Evolutionary conservation across 768 basidiomycete genomes (phyloP).

Genomic region (Hygrophorus pudorinus): DNA sequence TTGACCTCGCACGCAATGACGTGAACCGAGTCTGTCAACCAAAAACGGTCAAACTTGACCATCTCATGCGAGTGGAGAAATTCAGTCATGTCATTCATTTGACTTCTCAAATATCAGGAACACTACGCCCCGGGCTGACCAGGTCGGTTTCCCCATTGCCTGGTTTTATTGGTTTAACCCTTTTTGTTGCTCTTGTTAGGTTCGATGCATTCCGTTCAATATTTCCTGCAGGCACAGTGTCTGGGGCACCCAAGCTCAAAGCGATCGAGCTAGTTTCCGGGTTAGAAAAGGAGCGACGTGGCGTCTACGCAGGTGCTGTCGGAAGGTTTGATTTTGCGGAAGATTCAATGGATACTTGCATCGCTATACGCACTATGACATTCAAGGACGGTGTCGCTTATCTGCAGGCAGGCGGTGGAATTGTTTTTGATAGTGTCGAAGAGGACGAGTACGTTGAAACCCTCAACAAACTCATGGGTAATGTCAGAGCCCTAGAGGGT

Average conservation of each 20-base stretch:
- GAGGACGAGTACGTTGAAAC: constrained; percentile 97
- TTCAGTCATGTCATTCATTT: constrained; percentile 98
- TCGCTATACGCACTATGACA: constrained; percentile 95
- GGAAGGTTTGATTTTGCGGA: constrained; percentile 96
- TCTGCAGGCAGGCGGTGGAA: constrained; percentile 93
- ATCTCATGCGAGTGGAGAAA: constrained; percentile 86
- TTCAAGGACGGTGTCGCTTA: constrained; percentile 91
- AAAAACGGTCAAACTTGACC: constrained; percentile 91
- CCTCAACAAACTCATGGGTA: constrained; percentile 86
- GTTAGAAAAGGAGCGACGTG: constrained; percentile 81
- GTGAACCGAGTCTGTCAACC: constrained; percentile 97
- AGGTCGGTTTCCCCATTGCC: constrained; percentile 37
- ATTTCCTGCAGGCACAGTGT: constrained; percentile 97
- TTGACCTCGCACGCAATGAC: constrained; percentile 96
- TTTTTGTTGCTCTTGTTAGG: constrained; percentile 27
- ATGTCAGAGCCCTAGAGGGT: constrained; percentile 72
- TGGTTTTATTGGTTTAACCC: neutral
- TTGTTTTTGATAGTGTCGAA: constrained; percentile 94
- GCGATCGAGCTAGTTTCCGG: constrained; percentile 88
- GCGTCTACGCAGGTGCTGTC: constrained; percentile 94
- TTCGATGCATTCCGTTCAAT: constrained; percentile 99
- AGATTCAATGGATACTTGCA: constrained; percentile 97
- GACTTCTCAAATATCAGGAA: constrained; percentile 90
- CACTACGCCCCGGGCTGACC: constrained; percentile 69
- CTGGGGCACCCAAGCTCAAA: constrained; percentile 97